Conservation (phyloP, 768 basidiomycete species). For the Boletus tylopilopsis region DNA sequence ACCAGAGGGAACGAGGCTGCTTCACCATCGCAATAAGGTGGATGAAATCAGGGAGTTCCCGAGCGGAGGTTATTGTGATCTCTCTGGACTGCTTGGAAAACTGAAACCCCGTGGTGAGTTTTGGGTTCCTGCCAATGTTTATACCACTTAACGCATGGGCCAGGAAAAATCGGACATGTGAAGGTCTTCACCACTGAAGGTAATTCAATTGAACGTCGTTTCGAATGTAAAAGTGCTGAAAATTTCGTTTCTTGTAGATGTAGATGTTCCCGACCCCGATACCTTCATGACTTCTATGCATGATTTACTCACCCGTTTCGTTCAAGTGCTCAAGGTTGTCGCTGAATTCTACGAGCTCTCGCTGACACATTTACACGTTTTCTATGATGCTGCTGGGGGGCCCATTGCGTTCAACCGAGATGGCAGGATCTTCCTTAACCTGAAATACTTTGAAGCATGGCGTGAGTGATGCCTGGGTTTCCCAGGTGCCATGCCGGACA, state of each 20-base stretch:
- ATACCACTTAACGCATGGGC: not conserved
- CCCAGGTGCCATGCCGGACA: not conserved
- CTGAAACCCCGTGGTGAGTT: not conserved
- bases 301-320: constrained; percentile 60
- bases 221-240: not conserved
- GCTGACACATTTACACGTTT: constrained; percentile 69
- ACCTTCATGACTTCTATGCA: constrained; percentile 46
- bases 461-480: constrained; percentile 53
- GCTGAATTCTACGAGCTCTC: constrained; percentile 67
- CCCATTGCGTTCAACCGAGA: constrained; percentile 90
- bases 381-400: constrained; percentile 72
- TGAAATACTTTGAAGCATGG: constrained; percentile 80
- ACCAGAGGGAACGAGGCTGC: not conserved
- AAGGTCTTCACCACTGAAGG: not conserved
- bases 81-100: not conserved
- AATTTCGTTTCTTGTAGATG: not conserved
- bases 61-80: not conserved
- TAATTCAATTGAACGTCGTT: not conserved
- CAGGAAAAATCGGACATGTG: not conserved
- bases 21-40: not conserved
- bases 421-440: constrained; percentile 81
- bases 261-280: constrained; percentile 20
- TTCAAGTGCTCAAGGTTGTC: constrained; percentile 62
- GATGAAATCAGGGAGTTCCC: not conserved
- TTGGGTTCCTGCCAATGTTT: not conserved